phyloP scores from a whole-genome alignment of 2,329 filamentous ascomycete species.

The Claviceps paspali region DNA sequence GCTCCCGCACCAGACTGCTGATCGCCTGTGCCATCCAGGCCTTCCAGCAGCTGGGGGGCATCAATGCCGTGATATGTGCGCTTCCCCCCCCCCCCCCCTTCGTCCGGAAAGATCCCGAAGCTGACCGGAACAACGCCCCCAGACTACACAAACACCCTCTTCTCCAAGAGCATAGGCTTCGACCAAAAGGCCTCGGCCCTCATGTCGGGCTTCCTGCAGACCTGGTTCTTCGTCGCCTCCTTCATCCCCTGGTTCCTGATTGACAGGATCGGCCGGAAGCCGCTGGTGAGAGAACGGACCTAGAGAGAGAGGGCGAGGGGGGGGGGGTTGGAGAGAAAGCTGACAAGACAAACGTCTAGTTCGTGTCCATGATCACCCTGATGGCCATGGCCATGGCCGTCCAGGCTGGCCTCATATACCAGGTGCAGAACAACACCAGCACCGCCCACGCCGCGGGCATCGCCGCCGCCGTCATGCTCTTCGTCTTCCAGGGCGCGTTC shows the following conservation, averaged over 20 bases:
- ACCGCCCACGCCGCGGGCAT: conserved; percentile 20
- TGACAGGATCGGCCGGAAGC: conserved; percentile 28
- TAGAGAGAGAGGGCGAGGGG: too few relatives aligned
- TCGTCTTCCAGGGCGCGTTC: conserved; percentile 16
- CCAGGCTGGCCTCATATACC: conserved; percentile 24
- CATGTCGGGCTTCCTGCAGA: conserved; percentile 37
- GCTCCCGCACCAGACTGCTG: conserved; percentile 16
- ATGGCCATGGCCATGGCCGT: conserved; percentile 27
- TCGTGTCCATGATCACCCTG: conserved; percentile 24
- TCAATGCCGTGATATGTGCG: conserved; percentile 31
- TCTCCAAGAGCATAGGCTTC: conserved; percentile 28
- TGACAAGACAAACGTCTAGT: too few relatives aligned
- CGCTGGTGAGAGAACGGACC: conserved; percentile 21
- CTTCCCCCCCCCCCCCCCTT: too few relatives aligned
- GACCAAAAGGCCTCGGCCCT: conserved; percentile 28
- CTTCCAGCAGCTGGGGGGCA: conserved; percentile 31
- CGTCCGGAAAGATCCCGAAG: too few relatives aligned
- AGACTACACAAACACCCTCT: conserved; percentile 31
- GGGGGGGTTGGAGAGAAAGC: too few relatives aligned
- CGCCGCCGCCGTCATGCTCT: conserved; percentile 25
- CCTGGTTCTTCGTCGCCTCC: conserved; percentile 25
- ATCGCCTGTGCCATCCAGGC: conserved; percentile 17
- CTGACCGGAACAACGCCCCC: too few relatives aligned
- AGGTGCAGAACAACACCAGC: conserved; percentile 20
- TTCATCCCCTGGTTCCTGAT: conserved; percentile 32